These are phyloP conservation scores for Tricladium varicosporioides DNA, from an alignment of 2,329 filamentous ascomycete genomes.

Conservation along the genomic window DNA sequence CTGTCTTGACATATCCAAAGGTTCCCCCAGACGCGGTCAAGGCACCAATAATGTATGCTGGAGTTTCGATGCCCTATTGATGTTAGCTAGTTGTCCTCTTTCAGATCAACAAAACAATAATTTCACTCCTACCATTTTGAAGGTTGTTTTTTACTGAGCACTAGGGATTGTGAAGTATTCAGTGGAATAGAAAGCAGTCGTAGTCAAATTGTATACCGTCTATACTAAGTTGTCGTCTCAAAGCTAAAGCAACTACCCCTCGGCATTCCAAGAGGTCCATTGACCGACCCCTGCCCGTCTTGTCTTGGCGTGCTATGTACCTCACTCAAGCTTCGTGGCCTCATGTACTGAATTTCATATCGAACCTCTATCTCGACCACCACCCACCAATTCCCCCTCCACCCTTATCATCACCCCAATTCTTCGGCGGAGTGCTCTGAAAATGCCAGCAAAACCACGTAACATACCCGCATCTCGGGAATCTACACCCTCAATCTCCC, in stretches of 20 bases:
- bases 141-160: background rate
- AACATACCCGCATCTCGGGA: conserved; percentile 25
- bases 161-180: too few relatives aligned
- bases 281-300: background rate
- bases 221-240: background rate
- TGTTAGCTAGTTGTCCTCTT: conserved; percentile 5
- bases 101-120: background rate
- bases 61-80: conserved; percentile 46
- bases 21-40: conserved; percentile 86
- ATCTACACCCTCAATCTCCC: conserved; percentile 17
- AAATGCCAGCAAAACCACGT: conserved; percentile 51
- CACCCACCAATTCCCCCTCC: conserved; percentile 1
- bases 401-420: conserved; percentile 8
- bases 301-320: background rate
- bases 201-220: background rate
- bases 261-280: background rate
- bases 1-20: conserved; percentile 79
- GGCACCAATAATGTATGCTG: conserved; percentile 75
- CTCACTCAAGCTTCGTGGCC: conserved; percentile 30
- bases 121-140: conserved; percentile 26
- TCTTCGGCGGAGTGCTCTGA: too few relatives aligned
- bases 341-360: conserved; percentile 10
- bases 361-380: too few relatives aligned
- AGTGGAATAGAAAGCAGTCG: background rate
- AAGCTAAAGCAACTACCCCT: background rate